A percentile compares a stretch with the other conserved stretches of the same genome.
Evolutionary conservation across 768 basidiomycete species (phyloP).

Genomic region (Pleurotus salmoneostramineus): DNA sequence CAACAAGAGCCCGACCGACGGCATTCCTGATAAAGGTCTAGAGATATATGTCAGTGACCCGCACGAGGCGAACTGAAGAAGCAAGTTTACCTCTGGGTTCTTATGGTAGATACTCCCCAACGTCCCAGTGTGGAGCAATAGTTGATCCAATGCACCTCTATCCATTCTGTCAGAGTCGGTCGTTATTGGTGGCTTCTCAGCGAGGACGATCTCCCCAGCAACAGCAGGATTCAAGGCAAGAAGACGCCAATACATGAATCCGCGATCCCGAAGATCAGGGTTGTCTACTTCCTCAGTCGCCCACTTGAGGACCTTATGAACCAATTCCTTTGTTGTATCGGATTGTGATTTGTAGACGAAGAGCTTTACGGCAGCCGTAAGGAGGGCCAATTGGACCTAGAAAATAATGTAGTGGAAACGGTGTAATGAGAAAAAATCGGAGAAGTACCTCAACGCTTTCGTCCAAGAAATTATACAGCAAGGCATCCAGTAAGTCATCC

Average conservation of each 20-base stretch:
- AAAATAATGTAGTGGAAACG: not conserved
- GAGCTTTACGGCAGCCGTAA: conserved; percentile 93
- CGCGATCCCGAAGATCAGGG: conserved; percentile 93
- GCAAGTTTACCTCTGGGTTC: conserved; percentile 72
- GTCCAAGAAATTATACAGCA: conserved; percentile 84
- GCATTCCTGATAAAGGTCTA: conserved; percentile 94
- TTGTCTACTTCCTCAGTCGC: conserved; percentile 98
- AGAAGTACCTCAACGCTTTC: conserved; percentile 81
- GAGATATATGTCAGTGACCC: not conserved
- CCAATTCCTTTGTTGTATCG: conserved; percentile 81
- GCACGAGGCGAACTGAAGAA: not conserved
- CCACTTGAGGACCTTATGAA: conserved; percentile 95
- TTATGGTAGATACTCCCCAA: conserved; percentile 97
- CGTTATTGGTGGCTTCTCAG: conserved; percentile 95
- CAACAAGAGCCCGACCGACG: conserved; percentile 73
- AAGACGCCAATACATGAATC: conserved; percentile 99
- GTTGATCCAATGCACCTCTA: conserved; percentile 90
- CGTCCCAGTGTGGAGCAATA: conserved; percentile 90
- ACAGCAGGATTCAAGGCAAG: conserved; percentile 88
- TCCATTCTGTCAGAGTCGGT: conserved; percentile 98
- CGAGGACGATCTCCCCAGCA: conserved; percentile 85
- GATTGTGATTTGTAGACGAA: conserved; percentile 88
- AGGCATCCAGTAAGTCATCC: conserved; percentile 91
- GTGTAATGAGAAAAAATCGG: not conserved
- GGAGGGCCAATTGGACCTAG: conserved; percentile 91